Evolutionary conservation across 2,329 filamentous ascomycete genomes (phyloP).

Genomic region (Trichoderma atrobrunneum): DNA sequence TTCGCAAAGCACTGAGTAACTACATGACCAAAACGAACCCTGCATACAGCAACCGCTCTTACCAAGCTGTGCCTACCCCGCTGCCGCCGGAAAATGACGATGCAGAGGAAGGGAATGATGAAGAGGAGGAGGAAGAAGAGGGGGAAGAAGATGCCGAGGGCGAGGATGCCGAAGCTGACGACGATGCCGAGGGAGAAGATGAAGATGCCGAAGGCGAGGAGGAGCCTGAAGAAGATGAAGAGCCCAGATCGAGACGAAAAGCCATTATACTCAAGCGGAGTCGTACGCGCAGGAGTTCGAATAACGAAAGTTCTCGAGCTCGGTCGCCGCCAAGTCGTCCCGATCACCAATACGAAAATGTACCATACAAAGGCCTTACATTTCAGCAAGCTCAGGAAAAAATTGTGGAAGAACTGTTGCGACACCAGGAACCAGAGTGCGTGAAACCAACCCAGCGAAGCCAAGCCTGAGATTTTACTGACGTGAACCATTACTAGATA

Average conservation of each 20-base stretch:
- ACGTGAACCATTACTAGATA: constrained; percentile 47
- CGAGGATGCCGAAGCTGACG: constrained; percentile 31
- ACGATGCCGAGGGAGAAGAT: constrained; percentile 28
- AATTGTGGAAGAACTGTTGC: constrained; percentile 72
- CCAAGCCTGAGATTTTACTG: constrained; percentile 18
- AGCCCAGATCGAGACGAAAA: constrained; percentile 33
- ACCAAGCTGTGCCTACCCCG: constrained; percentile 71
- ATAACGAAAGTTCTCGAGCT: constrained; percentile 35
- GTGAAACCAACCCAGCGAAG: constrained; percentile 24
- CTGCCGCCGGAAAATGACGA: constrained; percentile 49
- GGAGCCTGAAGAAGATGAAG: constrained; percentile 31
- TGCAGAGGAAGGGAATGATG: constrained; percentile 30
- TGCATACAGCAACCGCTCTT: constrained; percentile 67
- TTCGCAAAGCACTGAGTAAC: constrained; percentile 82
- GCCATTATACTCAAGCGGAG: constrained; percentile 41
- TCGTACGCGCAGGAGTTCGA: constrained; percentile 35
- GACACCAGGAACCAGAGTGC: constrained; percentile 64
- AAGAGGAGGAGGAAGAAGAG: constrained; percentile 31
- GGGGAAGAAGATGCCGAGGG: constrained; percentile 33
- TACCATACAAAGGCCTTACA: constrained; percentile 66
- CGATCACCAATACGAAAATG: constrained; percentile 53
- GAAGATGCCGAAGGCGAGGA: constrained; percentile 29
- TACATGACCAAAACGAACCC: constrained; percentile 87
- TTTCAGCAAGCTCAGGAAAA: constrained; percentile 88
- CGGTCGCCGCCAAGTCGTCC: constrained; percentile 42